phyloP scores from a whole-genome alignment of 129 eudicot genomes.

The Arctium lappa region DNA sequence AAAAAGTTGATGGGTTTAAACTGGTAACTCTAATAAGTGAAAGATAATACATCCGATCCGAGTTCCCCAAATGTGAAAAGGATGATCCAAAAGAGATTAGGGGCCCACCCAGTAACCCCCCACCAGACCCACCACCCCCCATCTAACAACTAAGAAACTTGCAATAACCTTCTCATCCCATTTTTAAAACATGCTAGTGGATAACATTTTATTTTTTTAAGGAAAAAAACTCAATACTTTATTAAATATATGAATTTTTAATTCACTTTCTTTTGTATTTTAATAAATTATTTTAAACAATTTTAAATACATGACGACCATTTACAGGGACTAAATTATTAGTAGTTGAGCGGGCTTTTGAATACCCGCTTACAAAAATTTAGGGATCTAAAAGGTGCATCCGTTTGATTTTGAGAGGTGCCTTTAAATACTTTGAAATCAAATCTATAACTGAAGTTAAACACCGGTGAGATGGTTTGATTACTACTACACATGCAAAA shows the following conservation, averaged over 20 bases:
- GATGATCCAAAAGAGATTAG: slow-evolving; percentile 21
- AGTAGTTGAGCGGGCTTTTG: too few relatives aligned
- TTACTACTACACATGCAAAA: too few relatives aligned
- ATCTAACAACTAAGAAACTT: slow-evolving; percentile 25
- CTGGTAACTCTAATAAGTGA: not conserved
- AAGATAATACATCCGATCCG: not conserved
- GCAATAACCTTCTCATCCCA: slow-evolving; percentile 13
- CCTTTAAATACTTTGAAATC: too few relatives aligned
- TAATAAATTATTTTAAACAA: not conserved
- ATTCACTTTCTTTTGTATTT: not conserved
- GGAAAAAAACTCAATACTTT: not conserved
- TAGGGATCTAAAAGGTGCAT: too few relatives aligned
- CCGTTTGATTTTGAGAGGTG: too few relatives aligned
- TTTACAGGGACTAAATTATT: too few relatives aligned
- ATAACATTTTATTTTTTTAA: slow-evolving; percentile 7
- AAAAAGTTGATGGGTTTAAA: not conserved
- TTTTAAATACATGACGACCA: not conserved
- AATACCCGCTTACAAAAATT: too few relatives aligned
- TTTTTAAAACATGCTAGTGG: slow-evolving; percentile 17
- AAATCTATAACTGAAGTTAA: too few relatives aligned
- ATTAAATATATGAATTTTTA: not conserved
- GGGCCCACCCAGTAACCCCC: slow-evolving; percentile 16
- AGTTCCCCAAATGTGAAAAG: slow-evolving; percentile 25
- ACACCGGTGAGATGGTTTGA: too few relatives aligned
- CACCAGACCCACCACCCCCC: slow-evolving; percentile 26